phyloP scores from a whole-genome alignment of 495 filamentous ascomycete species.

The Rostrohypoxylon terebratum region DNA sequence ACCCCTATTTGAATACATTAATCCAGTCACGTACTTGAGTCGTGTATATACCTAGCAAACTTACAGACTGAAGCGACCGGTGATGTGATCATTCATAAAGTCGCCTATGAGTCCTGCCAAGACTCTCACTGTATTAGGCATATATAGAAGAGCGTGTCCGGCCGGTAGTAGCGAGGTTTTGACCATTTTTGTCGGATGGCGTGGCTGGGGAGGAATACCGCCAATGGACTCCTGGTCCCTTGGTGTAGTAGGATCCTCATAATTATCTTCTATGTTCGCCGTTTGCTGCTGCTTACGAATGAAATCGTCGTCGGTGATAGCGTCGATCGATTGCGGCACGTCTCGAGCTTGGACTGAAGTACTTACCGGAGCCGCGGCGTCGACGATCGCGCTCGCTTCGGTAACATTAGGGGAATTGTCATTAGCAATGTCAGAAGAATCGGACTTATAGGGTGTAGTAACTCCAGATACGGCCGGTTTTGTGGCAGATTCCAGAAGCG shows the following conservation, averaged over 20 bases:
- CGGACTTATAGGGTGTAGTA: constrained; percentile 9
- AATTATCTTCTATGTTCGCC: constrained; percentile 49
- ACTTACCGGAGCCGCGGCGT: constrained; percentile 61
- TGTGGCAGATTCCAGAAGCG: constrained; percentile 43
- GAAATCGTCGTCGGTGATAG: constrained; percentile 54
- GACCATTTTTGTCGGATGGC: constrained; percentile 64
- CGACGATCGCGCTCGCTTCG: constrained; percentile 52
- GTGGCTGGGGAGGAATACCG: constrained; percentile 56
- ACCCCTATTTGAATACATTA: constrained; percentile 54
- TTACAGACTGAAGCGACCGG: constrained; percentile 75
- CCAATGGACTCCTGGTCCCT: constrained; percentile 48
- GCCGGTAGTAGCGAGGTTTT: constrained; percentile 82
- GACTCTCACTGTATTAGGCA: constrained; percentile 77
- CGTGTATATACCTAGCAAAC: background rate
- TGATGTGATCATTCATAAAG: constrained; percentile 80
- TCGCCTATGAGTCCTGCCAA: constrained; percentile 83
- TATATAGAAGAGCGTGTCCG: constrained; percentile 86
- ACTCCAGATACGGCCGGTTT: constrained; percentile 14
- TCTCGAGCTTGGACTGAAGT: constrained; percentile 41
- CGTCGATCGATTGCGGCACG: constrained; percentile 49
- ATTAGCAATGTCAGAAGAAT: constrained; percentile 9
- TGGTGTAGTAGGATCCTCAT: constrained; percentile 62
- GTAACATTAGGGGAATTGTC: constrained; percentile 8
- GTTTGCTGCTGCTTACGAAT: constrained; percentile 34
- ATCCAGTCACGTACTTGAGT: background rate